A percentile compares a stretch with the other conserved stretches of the same genome.
Evolutionary conservation across 768 basidiomycete genomes (phyloP).

Genomic region (Amanita fuliginea): DNA sequence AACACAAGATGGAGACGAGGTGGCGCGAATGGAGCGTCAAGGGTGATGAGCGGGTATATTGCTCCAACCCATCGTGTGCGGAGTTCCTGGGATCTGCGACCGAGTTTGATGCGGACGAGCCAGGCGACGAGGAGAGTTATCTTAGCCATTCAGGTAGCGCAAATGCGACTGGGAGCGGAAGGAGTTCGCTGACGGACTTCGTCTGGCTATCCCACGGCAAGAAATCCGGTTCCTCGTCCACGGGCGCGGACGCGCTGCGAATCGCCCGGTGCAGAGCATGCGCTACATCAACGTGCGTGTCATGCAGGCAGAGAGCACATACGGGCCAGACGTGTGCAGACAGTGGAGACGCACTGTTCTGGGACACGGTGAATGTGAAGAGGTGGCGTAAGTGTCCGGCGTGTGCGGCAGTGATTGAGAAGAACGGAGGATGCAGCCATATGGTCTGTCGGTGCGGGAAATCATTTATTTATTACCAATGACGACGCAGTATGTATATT

Average conservation of each 20-base stretch:
- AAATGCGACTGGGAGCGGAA: too few species aligned
- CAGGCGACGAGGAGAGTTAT: background rate
- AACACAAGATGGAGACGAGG: background rate
- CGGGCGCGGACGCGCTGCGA: background rate
- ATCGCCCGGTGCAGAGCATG: conserved; percentile 14
- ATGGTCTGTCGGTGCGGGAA: conserved; percentile 1
- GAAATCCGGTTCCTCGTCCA: background rate
- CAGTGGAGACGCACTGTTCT: background rate
- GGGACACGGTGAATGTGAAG: background rate
- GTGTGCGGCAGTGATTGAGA: conserved; percentile 4
- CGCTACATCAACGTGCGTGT: background rate
- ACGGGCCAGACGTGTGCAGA: background rate
- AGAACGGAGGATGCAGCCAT: conserved; percentile 6
- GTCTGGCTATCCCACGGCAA: background rate
- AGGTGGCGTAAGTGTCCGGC: conserved; percentile 4
- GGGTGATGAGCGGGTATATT: background rate
- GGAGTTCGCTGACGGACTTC: background rate
- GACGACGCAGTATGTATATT: background rate
- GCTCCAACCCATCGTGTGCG: background rate
- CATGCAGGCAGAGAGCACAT: background rate
- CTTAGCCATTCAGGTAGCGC: too few species aligned
- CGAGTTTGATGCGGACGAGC: background rate
- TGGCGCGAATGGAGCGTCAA: background rate
- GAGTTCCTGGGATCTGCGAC: background rate
- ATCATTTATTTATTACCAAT: background rate